phyloP scores from a whole-genome alignment of 345 rosid species.

The rapeseed (Brassica napus) region DNA sequence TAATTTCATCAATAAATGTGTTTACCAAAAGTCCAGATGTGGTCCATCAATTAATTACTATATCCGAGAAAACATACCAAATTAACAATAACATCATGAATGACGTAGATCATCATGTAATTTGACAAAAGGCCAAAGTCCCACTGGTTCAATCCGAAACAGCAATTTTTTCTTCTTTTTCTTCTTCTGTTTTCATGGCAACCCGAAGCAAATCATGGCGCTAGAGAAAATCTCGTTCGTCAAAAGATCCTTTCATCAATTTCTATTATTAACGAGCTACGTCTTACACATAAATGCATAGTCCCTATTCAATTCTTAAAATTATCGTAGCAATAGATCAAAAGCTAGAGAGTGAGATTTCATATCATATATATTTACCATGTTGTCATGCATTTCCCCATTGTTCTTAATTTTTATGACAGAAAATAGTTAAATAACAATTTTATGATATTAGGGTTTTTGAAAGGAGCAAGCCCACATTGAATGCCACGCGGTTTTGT shows the following conservation, averaged over 20 bases:
- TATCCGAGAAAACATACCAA: slow-evolving; percentile 27
- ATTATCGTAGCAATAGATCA: slow-evolving; percentile 30
- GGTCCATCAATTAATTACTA: slow-evolving; percentile 26
- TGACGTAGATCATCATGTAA: slow-evolving; percentile 39
- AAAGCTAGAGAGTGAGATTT: slow-evolving; percentile 20
- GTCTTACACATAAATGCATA: slow-evolving; percentile 35
- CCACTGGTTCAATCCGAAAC: slow-evolving; percentile 38
- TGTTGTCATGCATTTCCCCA: slow-evolving; percentile 27
- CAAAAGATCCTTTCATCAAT: slow-evolving; percentile 28
- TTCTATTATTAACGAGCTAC: slow-evolving; percentile 36
- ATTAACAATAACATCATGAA: slow-evolving; percentile 32
- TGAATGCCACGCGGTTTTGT: slow-evolving; percentile 91
- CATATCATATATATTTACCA: slow-evolving; percentile 30
- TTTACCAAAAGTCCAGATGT: slow-evolving; percentile 24
- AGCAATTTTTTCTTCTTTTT: slow-evolving; percentile 16
- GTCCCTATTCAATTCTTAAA: slow-evolving; percentile 37
- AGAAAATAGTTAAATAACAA: slow-evolving; percentile 14
- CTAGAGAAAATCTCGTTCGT: slow-evolving; percentile 40
- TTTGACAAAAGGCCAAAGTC: slow-evolving; percentile 34
- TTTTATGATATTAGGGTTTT: slow-evolving; percentile 36
- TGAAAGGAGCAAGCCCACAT: slow-evolving; percentile 50
- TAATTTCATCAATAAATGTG: slow-evolving; percentile 21
- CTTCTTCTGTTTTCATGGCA: slow-evolving; percentile 4
- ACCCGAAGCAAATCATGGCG: slow-evolving; percentile 36
- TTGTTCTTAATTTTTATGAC: slow-evolving; percentile 30